Conservation (phyloP, 495 filamentous ascomycete genomes). For the Hyphodiscus hymeniophilus region DNA sequence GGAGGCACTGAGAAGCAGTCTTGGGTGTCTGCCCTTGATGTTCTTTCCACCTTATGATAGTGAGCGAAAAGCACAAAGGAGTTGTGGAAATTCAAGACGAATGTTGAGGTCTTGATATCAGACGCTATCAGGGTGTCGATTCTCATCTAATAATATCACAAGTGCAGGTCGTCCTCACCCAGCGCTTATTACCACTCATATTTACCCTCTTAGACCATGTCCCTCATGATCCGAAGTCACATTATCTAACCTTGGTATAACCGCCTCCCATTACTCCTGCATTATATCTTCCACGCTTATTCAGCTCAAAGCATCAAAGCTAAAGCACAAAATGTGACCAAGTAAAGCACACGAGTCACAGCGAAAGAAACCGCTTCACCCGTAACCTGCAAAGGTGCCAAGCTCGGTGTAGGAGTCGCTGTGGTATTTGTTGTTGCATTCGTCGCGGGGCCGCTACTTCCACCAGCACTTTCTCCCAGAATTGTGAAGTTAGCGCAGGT, state of each 20-base stretch:
- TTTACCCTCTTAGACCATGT: too few species aligned
- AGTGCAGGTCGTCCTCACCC: neutral
- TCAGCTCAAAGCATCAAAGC: neutral
- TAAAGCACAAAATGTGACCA: neutral
- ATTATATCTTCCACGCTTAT: neutral
- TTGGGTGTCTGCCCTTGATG: too few species aligned
- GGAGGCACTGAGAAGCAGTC: too few species aligned
- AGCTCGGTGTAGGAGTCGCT: neutral
- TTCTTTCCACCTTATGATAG: too few species aligned
- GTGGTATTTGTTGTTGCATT: neutral
- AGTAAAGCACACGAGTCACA: neutral
- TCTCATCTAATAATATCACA: neutral
- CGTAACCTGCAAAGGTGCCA: neutral
- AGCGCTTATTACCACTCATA: neutral
- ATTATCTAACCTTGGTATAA: too few species aligned
- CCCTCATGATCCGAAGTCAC: too few species aligned
- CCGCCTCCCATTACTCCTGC: too few species aligned
- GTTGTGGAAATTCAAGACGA: too few species aligned
- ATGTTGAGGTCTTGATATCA: too few species aligned
- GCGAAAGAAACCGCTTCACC: neutral
- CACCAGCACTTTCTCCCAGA: neutral
- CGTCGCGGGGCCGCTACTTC: neutral
- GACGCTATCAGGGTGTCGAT: too few species aligned
- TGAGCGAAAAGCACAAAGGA: too few species aligned
- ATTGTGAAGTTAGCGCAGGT: conserved; percentile 60